phyloP scores from a whole-genome alignment of 176 grass and related monocot genomes.

The Paspalum vaginatum region DNA sequence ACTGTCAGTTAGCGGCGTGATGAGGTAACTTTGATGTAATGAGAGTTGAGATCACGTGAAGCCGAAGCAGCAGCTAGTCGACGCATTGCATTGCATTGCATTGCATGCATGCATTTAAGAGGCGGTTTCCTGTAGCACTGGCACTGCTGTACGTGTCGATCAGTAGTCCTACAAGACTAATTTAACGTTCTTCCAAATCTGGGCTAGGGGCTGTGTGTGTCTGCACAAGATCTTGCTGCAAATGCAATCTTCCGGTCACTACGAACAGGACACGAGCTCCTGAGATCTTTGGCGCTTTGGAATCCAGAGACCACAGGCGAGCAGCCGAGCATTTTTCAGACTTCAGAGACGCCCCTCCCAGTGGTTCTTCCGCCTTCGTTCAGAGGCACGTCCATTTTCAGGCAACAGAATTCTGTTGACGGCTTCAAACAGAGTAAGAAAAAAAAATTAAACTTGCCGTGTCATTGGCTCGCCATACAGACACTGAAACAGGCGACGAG shows the following conservation, averaged over 20 bases:
- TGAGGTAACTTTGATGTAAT: slow-evolving; percentile 32
- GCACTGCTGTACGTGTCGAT: slow-evolving; percentile 1
- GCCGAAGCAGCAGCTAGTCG: slow-evolving; percentile 20
- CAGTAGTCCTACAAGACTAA: slow-evolving; percentile 6
- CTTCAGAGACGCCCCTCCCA: slow-evolving; percentile 6
- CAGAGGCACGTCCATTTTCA: too few species aligned
- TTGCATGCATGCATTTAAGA: slow-evolving; percentile 37
- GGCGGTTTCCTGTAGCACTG: background rate
- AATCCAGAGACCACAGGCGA: background rate
- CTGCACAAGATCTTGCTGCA: background rate
- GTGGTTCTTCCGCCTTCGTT: too few species aligned
- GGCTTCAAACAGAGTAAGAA: too few species aligned
- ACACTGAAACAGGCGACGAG: too few species aligned
- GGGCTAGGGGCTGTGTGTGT: slow-evolving; percentile 13
- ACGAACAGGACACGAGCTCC: background rate
- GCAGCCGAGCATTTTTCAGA: background rate
- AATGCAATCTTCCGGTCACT: background rate
- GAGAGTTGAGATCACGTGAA: background rate
- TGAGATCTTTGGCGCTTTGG: background rate
- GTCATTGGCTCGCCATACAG: too few species aligned
- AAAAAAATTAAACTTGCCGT: too few species aligned
- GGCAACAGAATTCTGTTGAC: too few species aligned
- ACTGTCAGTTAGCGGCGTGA: slow-evolving; percentile 46
- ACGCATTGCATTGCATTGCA: too few species aligned
- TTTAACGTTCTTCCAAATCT: slow-evolving; percentile 18